Percentiles rank a stretch among this genome's conserved stretches.
phyloP scores from a whole-genome alignment of 768 basidiomycete species.

The Nidularia sp. region DNA sequence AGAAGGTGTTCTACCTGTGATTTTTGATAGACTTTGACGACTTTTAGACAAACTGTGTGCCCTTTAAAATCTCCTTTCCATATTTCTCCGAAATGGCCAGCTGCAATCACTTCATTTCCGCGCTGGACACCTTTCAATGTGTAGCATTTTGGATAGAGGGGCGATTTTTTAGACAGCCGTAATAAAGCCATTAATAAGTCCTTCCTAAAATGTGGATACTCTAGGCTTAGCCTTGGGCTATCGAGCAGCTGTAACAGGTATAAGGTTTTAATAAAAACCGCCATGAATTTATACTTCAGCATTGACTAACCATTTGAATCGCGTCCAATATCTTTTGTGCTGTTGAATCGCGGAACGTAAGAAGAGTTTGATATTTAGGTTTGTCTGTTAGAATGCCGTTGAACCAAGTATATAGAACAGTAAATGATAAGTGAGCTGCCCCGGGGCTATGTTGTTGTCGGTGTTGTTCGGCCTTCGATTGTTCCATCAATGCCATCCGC shows the following conservation, averaged over 20 bases:
- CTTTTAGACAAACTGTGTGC: neutral
- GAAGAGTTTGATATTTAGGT: neutral
- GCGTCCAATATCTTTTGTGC: neutral
- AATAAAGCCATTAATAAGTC: neutral
- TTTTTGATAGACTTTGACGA: neutral
- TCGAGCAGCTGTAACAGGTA: neutral
- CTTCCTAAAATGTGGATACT: neutral
- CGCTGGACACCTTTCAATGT: neutral
- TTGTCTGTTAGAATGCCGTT: neutral
- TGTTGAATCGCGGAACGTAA: neutral
- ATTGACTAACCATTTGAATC: neutral
- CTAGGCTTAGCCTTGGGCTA: neutral
- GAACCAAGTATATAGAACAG: neutral
- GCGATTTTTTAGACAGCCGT: neutral
- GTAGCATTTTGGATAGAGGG: neutral
- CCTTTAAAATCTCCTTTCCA: neutral
- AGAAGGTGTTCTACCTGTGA: neutral
- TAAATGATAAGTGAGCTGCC: no score
- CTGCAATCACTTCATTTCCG: neutral
- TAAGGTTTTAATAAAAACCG: neutral
- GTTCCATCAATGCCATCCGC: neutral
- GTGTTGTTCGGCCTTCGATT: neutral
- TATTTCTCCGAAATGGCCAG: conserved; percentile 3
- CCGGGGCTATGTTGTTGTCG: neutral
- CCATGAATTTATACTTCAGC: neutral